Evolutionary conservation across 2,329 filamentous ascomycete species (phyloP).

Genomic region (Aspergillus pseudonomiae): DNA sequence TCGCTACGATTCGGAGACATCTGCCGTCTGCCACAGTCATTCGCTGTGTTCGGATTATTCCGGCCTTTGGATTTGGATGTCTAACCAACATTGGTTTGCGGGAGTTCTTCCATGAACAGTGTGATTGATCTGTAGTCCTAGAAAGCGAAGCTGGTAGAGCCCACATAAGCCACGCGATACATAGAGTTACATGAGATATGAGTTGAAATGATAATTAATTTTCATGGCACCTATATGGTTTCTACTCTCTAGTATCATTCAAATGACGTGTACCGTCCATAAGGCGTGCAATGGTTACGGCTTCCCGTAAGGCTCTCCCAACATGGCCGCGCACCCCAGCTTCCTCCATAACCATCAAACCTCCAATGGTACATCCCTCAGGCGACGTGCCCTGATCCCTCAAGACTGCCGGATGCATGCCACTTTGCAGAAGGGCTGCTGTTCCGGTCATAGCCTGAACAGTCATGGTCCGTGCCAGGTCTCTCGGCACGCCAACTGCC

Average conservation of each 20-base stretch:
- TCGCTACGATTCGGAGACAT: conserved; percentile 65
- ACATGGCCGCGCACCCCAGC: conserved; percentile 58
- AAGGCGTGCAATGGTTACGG: conserved; percentile 60
- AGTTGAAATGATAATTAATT: not conserved
- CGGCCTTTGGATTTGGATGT: conserved; percentile 83
- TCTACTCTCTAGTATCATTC: conserved; percentile 2
- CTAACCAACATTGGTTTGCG: conserved; percentile 67
- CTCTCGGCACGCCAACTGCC: conserved; percentile 63
- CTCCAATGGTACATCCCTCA: conserved; percentile 66
- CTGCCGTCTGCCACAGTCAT: conserved; percentile 70
- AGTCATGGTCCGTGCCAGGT: conserved; percentile 63
- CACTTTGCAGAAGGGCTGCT: conserved; percentile 59
- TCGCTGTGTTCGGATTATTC: conserved; percentile 77
- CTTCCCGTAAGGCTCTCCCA: conserved; percentile 60
- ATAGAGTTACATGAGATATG: not conserved
- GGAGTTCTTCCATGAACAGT: conserved; percentile 20
- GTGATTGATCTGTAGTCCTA: not conserved
- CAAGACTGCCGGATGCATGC: conserved; percentile 62
- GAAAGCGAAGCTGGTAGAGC: too few relatives aligned
- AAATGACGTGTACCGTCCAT: conserved; percentile 36
- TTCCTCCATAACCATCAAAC: conserved; percentile 63
- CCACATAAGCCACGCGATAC: not conserved
- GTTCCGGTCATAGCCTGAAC: conserved; percentile 65
- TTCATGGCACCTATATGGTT: not conserved
- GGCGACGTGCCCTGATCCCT: conserved; percentile 65